These are phyloP conservation scores for California macrophylla DNA, from an alignment of 441 rosid species.

Conservation along the genomic window DNA sequence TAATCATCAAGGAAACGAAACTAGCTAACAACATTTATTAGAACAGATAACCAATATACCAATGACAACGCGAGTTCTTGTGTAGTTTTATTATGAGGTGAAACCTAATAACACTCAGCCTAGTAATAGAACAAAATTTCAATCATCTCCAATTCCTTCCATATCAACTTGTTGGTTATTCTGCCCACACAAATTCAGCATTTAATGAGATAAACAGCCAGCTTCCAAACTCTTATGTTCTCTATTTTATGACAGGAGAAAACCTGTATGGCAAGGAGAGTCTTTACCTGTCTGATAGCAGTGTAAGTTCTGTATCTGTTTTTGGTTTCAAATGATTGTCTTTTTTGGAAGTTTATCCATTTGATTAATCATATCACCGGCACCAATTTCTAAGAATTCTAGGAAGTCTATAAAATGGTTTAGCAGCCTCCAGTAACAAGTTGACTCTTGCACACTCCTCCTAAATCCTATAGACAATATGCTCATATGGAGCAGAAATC, in stretches of 20 bases:
- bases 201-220: background rate
- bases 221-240: background rate
- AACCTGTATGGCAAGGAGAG: background rate
- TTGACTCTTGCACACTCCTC: background rate
- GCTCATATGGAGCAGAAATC: background rate
- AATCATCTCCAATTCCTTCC: background rate
- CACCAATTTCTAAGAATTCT: background rate
- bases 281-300: background rate
- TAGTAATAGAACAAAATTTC: background rate
- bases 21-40: background rate
- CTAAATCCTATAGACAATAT: background rate
- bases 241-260: background rate
- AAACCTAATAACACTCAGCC: background rate
- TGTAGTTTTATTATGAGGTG: background rate
- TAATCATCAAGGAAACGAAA: conserved; percentile 14
- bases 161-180: background rate
- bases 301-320: background rate
- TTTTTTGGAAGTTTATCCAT: background rate
- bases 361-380: background rate
- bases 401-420: background rate
- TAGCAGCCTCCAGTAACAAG: background rate
- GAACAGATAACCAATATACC: background rate
- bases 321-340: background rate
- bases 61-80: background rate
- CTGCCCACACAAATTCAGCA: background rate